phyloP scores from a whole-genome alignment of 2,329 filamentous ascomycete species.

The Scleromitrula shiraiana region DNA sequence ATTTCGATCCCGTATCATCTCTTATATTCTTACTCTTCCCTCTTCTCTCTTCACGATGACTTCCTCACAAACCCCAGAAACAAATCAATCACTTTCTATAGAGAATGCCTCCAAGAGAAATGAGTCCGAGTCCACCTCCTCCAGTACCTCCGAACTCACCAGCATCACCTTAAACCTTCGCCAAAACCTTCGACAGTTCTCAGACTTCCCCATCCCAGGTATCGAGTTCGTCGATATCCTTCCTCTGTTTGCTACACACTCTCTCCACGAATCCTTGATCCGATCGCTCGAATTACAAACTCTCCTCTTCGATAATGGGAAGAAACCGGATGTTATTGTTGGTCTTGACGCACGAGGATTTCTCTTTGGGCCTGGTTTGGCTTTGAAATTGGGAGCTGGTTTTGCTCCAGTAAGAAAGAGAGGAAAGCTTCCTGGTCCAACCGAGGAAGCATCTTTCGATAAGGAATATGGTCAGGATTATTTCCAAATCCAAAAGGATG shows the following conservation, averaged over 20 bases:
- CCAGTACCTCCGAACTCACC: conserved; percentile 30
- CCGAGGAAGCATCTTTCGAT: conserved; percentile 75
- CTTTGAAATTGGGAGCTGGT: conserved; percentile 69
- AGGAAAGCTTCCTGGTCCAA: conserved; percentile 90
- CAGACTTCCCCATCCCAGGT: conserved; percentile 85
- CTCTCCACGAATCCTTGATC: conserved; percentile 68
- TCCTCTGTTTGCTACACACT: conserved; percentile 78
- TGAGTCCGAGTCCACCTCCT: conserved; percentile 26
- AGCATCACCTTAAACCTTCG: conserved; percentile 60
- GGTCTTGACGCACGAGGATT: conserved; percentile 93
- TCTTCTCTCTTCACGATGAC: conserved; percentile 28
- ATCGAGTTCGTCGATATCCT: conserved; percentile 98
- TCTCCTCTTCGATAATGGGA: conserved; percentile 48
- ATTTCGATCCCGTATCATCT: background rate
- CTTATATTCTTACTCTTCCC: conserved; percentile 14
- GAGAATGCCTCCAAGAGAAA: conserved; percentile 28
- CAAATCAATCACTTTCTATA: conserved; percentile 12
- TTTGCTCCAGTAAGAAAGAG: conserved; percentile 93
- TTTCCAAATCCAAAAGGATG: conserved; percentile 91
- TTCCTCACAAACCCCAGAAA: conserved; percentile 14
- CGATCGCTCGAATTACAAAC: conserved; percentile 81
- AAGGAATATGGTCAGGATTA: conserved; percentile 96
- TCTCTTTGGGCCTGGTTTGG: conserved; percentile 85
- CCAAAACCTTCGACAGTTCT: conserved; percentile 71
- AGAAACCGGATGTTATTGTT: conserved; percentile 80